Percentiles rank a stretch among this genome's conserved stretches.
These are phyloP conservation scores for Xylariomycetidae sp. DNA, from an alignment of 2,329 filamentous ascomycete species.

Conservation along the genomic window DNA sequence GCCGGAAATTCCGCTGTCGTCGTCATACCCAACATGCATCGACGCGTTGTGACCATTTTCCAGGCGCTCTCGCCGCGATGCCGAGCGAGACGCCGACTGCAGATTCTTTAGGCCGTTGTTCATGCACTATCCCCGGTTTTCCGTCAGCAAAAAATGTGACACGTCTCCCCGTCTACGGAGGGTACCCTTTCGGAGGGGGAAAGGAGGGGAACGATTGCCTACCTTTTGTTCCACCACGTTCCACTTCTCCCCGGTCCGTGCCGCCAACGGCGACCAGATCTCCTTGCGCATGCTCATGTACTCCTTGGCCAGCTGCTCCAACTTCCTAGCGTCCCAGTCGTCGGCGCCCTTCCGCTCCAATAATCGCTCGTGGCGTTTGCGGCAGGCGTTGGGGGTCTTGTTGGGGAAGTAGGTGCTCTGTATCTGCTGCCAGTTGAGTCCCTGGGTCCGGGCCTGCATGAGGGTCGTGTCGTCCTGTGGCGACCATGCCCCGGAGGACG, in stretches of 20 bases:
- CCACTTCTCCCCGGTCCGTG: conserved; percentile 79
- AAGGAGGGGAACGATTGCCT: conserved; percentile 14
- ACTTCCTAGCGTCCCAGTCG: conserved; percentile 73
- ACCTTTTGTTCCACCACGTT: conserved; percentile 63
- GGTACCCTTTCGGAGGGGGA: too few relatives aligned
- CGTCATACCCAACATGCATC: conserved; percentile 49
- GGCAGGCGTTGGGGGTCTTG: conserved; percentile 80
- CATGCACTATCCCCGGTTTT: conserved; percentile 60
- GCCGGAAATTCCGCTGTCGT: conserved; percentile 67
- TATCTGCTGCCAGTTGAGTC: conserved; percentile 81
- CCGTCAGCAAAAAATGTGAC: too few relatives aligned
- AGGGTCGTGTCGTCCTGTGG: conserved; percentile 70
- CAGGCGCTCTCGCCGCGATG: conserved; percentile 59
- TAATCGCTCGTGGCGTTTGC: conserved; percentile 81
- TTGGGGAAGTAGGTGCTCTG: conserved; percentile 69
- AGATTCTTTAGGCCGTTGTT: conserved; percentile 79
- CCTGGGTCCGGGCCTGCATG: conserved; percentile 64
- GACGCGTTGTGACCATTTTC: conserved; percentile 37
- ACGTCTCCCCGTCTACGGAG: too few relatives aligned
- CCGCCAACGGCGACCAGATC: conserved; percentile 74
- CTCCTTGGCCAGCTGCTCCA: conserved; percentile 69
- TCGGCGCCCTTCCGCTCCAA: conserved; percentile 71
- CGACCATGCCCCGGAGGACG: conserved; percentile 67
- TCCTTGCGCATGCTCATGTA: conserved; percentile 77
- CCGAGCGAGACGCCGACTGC: conserved; percentile 62